Conservation (phyloP, 768 basidiomycete genomes). For the Cyclocybe cylindracea region DNA sequence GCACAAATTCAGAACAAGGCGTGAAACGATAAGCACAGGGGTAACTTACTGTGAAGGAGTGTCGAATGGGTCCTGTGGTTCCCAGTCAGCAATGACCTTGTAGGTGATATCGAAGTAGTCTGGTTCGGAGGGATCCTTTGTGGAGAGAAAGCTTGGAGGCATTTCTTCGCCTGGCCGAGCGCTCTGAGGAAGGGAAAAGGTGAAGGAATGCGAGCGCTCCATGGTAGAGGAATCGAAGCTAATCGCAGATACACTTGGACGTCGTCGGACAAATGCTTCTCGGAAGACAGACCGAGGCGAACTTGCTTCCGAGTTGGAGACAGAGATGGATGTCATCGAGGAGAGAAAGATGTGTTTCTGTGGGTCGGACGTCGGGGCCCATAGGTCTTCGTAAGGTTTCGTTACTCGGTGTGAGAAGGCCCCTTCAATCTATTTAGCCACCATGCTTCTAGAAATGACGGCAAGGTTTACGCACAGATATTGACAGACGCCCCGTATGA, state of each 20-base stretch:
- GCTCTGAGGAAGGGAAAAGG: slow-evolving; percentile 56
- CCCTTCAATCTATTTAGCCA: slow-evolving; percentile 1
- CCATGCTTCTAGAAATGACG: neutral
- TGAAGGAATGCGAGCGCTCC: slow-evolving; percentile 47
- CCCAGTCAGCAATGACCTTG: slow-evolving; percentile 58
- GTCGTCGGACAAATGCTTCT: slow-evolving; percentile 43
- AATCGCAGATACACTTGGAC: slow-evolving; percentile 46
- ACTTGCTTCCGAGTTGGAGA: slow-evolving; percentile 35
- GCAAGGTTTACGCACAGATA: no score
- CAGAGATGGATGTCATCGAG: slow-evolving; percentile 42
- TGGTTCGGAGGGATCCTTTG: slow-evolving; percentile 27
- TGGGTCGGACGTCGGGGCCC: no score
- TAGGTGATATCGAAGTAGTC: slow-evolving; percentile 49
- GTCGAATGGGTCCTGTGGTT: slow-evolving; percentile 46
- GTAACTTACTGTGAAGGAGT: slow-evolving; percentile 49
- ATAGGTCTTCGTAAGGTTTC: slow-evolving; percentile 27
- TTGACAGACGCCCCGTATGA: no score
- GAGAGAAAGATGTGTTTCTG: slow-evolving; percentile 54
- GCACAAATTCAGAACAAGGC: slow-evolving; percentile 6
- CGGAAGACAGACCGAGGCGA: slow-evolving; percentile 41
- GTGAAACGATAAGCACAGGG: slow-evolving; percentile 6
- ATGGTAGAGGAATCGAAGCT: slow-evolving; percentile 31
- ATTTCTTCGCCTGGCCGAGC: slow-evolving; percentile 55
- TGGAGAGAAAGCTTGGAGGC: slow-evolving; percentile 56
- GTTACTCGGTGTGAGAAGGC: no score